Percentiles rank a stretch among this genome's conserved stretches.
Conservation (phyloP, 306 rosid species). For the Parietaria judaica region DNA sequence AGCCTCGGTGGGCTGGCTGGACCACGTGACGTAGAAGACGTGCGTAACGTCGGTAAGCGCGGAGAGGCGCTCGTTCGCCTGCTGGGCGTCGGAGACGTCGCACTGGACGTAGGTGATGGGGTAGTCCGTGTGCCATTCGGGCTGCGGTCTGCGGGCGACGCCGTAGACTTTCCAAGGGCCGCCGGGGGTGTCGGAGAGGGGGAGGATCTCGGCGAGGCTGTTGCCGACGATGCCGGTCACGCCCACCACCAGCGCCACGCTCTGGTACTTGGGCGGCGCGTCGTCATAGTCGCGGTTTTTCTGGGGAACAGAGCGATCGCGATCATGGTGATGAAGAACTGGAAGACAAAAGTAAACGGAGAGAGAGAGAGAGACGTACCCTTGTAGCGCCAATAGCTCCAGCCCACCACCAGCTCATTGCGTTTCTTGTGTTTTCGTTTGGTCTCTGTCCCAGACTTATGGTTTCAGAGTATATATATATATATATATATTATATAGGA, state of each 20-base stretch:
- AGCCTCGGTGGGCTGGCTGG: conserved; percentile 24
- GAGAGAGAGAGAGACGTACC: conserved; percentile 14
- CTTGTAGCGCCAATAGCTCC: conserved; percentile 35
- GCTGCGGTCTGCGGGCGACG: conserved; percentile 44
- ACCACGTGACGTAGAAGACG: conserved; percentile 51
- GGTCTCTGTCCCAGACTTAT: no score
- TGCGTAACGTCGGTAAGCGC: conserved; percentile 43
- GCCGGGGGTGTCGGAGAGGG: conserved; percentile 54
- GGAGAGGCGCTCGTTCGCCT: conserved; percentile 40
- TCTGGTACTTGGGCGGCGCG: conserved; percentile 15
- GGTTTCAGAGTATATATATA: no score
- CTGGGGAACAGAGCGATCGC: conserved; percentile 1
- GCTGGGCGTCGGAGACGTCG: conserved; percentile 41
- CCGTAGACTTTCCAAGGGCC: conserved; percentile 66
- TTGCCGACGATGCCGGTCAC: conserved; percentile 42
- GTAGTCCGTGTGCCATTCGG: conserved; percentile 47
- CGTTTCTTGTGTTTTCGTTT: not conserved
- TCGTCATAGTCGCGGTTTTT: conserved; percentile 9
- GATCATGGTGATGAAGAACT: not conserved
- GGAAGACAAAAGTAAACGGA: not conserved
- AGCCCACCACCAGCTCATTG: conserved; percentile 45
- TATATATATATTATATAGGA: no score
- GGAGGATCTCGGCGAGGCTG: conserved; percentile 58
- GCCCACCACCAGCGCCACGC: conserved; percentile 36
- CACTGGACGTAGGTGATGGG: conserved; percentile 48